phyloP scores from a whole-genome alignment of 495 filamentous ascomycete species.

The Hypoxylon fragiforme region DNA sequence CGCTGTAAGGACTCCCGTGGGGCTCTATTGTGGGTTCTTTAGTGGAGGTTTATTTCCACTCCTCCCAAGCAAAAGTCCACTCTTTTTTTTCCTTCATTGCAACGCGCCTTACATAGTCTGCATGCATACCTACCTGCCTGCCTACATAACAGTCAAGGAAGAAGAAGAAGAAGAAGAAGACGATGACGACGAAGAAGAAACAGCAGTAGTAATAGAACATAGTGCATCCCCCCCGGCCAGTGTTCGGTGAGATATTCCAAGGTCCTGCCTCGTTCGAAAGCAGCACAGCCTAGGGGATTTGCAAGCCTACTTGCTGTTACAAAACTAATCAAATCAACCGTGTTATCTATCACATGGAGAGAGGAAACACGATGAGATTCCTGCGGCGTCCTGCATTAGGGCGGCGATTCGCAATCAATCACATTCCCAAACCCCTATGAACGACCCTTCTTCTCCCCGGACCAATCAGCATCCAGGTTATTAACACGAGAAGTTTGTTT shows the following conservation, averaged over 20 bases:
- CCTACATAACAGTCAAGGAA: too few relatives aligned
- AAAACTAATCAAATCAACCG: conserved; percentile 11
- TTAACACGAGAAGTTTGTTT: too few relatives aligned
- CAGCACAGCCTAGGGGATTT: conserved; percentile 21
- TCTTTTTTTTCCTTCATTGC: conserved; percentile 7
- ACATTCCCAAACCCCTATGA: background rate
- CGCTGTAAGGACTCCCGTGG: conserved; percentile 12
- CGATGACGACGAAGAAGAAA: too few relatives aligned
- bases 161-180: too few relatives aligned
- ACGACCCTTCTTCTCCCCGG: too few relatives aligned
- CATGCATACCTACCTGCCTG: too few relatives aligned
- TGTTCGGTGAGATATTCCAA: conserved; percentile 35
- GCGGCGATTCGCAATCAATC: conserved; percentile 16
- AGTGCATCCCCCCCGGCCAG: conserved; percentile 22
- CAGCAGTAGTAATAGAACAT: too few relatives aligned
- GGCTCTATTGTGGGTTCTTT: conserved; percentile 23
- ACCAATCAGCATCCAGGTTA: too few relatives aligned
- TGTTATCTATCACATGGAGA: conserved; percentile 24
- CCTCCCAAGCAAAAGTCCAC: conserved; percentile 14
- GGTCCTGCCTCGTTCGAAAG: conserved; percentile 31
- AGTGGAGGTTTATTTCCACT: conserved; percentile 37
- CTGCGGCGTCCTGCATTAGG: background rate
- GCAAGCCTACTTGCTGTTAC: too few relatives aligned
- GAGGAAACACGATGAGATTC: conserved; percentile 14
- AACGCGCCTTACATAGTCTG: conserved; percentile 9